Conservation (phyloP, 1,139 yeast genomes). For the Candida tetrigidarum region DNA sequence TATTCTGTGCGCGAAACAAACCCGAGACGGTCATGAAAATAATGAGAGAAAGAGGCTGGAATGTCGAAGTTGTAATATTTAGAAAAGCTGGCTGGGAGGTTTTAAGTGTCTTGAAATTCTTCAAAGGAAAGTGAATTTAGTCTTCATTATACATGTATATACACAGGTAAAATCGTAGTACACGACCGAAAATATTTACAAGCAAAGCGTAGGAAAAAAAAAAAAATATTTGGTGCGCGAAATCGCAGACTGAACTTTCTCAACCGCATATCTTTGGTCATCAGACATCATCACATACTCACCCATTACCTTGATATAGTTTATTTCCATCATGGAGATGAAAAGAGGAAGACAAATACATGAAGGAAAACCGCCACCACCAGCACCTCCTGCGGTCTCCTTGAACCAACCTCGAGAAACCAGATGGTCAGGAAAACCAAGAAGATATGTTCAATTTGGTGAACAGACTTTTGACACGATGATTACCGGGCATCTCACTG, state of each 20-base stretch:
- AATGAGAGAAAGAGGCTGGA: constrained; percentile 63
- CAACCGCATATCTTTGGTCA: too few species aligned
- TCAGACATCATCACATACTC: too few species aligned
- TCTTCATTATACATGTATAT: neutral
- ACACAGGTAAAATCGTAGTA: neutral
- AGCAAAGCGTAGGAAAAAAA: neutral
- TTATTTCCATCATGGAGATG: constrained; percentile 8
- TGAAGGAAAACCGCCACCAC: constrained; percentile 2
- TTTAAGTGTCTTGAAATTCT: constrained; percentile 67
- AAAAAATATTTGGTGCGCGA: too few species aligned
- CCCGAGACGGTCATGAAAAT: constrained; percentile 60
- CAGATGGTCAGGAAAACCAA: constrained; percentile 49
- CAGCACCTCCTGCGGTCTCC: constrained; percentile 1
- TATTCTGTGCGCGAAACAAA: constrained; percentile 85
- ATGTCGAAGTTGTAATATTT: constrained; percentile 49
- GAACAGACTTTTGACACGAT: constrained; percentile 41
- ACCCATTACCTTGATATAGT: too few species aligned
- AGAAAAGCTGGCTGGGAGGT: constrained; percentile 98
- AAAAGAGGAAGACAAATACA: constrained; percentile 12
- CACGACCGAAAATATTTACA: neutral
- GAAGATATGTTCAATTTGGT: constrained; percentile 36
- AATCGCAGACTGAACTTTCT: too few species aligned
- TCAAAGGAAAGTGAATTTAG: constrained; percentile 11
- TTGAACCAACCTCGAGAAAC: constrained; percentile 22
- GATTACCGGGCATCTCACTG: constrained; percentile 62